These are phyloP conservation scores for Geoglossum glabrum DNA, from an alignment of 495 filamentous ascomycete species.

Conservation along the genomic window DNA sequence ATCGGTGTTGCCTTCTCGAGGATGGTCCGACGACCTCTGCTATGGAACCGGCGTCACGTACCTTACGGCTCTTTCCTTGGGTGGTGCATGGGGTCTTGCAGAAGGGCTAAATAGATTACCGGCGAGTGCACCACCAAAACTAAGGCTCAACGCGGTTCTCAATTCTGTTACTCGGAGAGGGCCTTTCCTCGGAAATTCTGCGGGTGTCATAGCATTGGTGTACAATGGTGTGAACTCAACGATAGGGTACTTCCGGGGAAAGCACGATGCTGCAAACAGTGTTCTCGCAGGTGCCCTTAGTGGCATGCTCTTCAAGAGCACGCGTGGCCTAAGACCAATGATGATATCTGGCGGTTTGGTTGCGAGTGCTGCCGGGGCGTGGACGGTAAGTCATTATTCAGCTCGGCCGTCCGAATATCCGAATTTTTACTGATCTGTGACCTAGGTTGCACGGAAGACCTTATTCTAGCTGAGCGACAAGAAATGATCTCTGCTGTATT, in stretches of 20 bases:
- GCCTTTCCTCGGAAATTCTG: constrained; percentile 91
- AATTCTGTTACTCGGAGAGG: constrained; percentile 84
- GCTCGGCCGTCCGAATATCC: background rate
- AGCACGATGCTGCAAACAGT: constrained; percentile 81
- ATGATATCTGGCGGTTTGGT: constrained; percentile 79
- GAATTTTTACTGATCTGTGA: background rate
- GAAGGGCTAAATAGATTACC: constrained; percentile 67
- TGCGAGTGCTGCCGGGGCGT: constrained; percentile 60
- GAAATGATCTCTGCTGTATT: background rate
- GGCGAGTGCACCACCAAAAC: constrained; percentile 57
- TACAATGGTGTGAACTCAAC: constrained; percentile 91
- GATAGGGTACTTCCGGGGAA: constrained; percentile 66
- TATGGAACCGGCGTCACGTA: constrained; percentile 94
- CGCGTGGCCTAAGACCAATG: constrained; percentile 75
- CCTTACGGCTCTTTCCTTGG: constrained; percentile 62
- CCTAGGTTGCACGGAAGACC: constrained; percentile 35
- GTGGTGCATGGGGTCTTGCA: constrained; percentile 75
- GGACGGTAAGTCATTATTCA: constrained; percentile 50
- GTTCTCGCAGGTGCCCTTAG: constrained; percentile 66
- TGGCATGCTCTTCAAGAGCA: constrained; percentile 91
- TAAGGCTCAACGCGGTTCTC: constrained; percentile 78
- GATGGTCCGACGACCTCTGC: constrained; percentile 94
- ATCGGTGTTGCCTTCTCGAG: constrained; percentile 76
- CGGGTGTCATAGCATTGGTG: constrained; percentile 82
- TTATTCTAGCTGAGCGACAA: constrained; percentile 23